phyloP scores from a whole-genome alignment of 306 rosid genomes.

The Oxytropis ochrocephala region DNA sequence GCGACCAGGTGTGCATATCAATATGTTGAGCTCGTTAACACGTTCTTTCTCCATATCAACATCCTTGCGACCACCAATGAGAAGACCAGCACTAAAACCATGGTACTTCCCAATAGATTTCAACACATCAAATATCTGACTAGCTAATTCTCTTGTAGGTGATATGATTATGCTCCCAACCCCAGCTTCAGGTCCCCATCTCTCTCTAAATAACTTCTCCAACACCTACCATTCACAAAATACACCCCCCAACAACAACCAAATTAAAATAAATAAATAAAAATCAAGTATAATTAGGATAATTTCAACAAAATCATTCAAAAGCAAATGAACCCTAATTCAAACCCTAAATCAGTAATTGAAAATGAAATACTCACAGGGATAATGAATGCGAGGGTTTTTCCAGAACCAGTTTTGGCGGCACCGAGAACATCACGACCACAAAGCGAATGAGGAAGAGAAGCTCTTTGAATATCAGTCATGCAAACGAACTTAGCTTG shows the following conservation, averaged over 20 bases:
- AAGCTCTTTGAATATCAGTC: constrained; percentile 86
- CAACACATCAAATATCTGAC: constrained; percentile 70
- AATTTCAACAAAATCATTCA: too few relatives aligned
- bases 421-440: constrained; percentile 90
- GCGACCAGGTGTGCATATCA: constrained; percentile 93
- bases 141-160: constrained; percentile 85
- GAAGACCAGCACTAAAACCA: constrained; percentile 85
- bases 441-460: constrained; percentile 78
- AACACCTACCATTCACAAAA: constrained; percentile 47
- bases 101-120: constrained; percentile 63
- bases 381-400: constrained; percentile 81
- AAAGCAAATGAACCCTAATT: background rate
- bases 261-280: too few relatives aligned
- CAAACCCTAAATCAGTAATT: background rate
- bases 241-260: constrained; percentile 7
- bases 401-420: constrained; percentile 91
- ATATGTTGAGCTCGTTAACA: constrained; percentile 64
- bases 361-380: constrained; percentile 48
- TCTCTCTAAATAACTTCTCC: constrained; percentile 75
- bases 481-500: constrained; percentile 38
- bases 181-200: constrained; percentile 76
- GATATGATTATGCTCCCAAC: constrained; percentile 88
- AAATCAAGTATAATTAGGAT: too few relatives aligned
- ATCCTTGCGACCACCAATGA: constrained; percentile 86
- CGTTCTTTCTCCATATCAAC: constrained; percentile 64